Conservation (phyloP, 2,329 filamentous ascomycete species). For the Aspergillus niger region DNA sequence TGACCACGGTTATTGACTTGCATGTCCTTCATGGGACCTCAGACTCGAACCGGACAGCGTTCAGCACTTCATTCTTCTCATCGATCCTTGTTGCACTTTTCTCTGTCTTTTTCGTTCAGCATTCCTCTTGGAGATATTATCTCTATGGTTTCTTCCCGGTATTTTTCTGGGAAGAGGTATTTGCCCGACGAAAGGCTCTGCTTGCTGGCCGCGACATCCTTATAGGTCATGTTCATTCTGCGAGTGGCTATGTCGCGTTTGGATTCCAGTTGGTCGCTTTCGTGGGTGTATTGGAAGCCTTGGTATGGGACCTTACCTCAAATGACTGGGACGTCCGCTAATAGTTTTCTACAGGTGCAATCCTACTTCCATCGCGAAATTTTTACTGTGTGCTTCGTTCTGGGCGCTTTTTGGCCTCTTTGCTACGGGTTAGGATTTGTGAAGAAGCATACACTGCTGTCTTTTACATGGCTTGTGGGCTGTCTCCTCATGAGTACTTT, state of each 20-base stretch:
- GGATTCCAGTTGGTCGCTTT: conserved; percentile 67
- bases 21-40: conserved; percentile 77
- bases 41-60: conserved; percentile 62
- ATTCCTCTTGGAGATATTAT: conserved; percentile 83
- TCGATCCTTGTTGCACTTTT: conserved; percentile 75
- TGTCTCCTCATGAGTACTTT: conserved; percentile 87
- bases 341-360: conserved; percentile 63
- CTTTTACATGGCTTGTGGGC: conserved; percentile 71
- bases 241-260: conserved; percentile 60
- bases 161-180: conserved; percentile 95
- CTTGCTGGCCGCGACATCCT: conserved; percentile 66
- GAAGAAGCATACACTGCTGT: conserved; percentile 63
- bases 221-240: conserved; percentile 67
- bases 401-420: conserved; percentile 76
- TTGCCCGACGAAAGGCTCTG: conserved; percentile 72
- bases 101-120: conserved; percentile 75
- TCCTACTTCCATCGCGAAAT: conserved; percentile 91
- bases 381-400: conserved; percentile 75
- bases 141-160: conserved; percentile 89
- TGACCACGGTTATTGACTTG: conserved; percentile 83
- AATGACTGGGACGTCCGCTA: background rate
- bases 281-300: conserved; percentile 72
- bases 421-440: conserved; percentile 75
- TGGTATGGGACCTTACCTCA: conserved; percentile 56
- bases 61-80: conserved; percentile 68